phyloP scores from a whole-genome alignment of 805 yeast genomes.

The Jamesozyma jinghongensis region DNA sequence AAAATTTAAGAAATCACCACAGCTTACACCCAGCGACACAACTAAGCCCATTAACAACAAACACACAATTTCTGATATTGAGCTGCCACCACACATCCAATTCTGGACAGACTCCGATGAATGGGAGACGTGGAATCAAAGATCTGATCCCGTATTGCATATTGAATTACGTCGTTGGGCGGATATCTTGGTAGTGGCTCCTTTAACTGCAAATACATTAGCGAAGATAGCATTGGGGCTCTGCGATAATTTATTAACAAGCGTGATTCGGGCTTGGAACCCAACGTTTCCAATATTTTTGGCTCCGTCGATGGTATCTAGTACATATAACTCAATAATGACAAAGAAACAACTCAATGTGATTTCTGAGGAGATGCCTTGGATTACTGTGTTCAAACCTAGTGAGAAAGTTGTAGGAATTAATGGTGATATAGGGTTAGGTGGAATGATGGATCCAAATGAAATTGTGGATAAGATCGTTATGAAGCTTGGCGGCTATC shows the following conservation, averaged over 20 bases:
- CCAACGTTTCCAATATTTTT: slow-evolving; percentile 77
- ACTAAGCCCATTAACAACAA: not conserved
- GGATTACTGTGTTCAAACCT: slow-evolving; percentile 90
- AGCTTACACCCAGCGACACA: not conserved
- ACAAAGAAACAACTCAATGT: slow-evolving; percentile 75
- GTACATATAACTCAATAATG: slow-evolving; percentile 80
- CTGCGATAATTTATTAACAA: slow-evolving; percentile 85
- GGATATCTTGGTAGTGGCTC: slow-evolving; percentile 86
- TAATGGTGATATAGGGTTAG: slow-evolving; percentile 98
- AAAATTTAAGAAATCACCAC: slow-evolving; percentile 5
- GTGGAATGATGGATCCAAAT: slow-evolving; percentile 98
- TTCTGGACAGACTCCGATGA: slow-evolving; percentile 94
- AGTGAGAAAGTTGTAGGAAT: slow-evolving; percentile 88
- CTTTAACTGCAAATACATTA: slow-evolving; percentile 85
- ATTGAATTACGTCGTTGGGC: slow-evolving; percentile 97
- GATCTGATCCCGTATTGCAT: slow-evolving; percentile 88
- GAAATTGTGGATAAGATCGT: slow-evolving; percentile 84
- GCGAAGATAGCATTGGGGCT: slow-evolving; percentile 85
- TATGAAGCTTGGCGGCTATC: slow-evolving; percentile 56
- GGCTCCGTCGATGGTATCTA: slow-evolving; percentile 95
- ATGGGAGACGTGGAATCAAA: slow-evolving; percentile 78
- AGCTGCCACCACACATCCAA: slow-evolving; percentile 57
- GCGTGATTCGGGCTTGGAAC: slow-evolving; percentile 93
- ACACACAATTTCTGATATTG: slow-evolving; percentile 32
- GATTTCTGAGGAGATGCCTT: slow-evolving; percentile 84